phyloP scores from a whole-genome alignment of 2,329 filamentous ascomycete genomes.

The Xylariaceae sp. region DNA sequence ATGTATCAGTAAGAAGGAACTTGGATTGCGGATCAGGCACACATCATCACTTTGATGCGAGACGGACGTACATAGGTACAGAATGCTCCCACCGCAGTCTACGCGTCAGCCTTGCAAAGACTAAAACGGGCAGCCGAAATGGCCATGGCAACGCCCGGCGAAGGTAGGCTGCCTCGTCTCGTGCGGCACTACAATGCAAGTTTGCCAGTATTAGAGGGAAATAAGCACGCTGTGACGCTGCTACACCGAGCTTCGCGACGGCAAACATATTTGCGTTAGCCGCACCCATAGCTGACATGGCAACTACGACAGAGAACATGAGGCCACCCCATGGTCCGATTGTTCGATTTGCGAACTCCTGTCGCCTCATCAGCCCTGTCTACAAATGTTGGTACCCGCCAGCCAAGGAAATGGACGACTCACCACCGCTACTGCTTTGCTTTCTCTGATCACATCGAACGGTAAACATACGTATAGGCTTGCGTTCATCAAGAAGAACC shows the following conservation, averaged over 20 bases:
- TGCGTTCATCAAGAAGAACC: constrained; percentile 51
- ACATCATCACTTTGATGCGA: constrained; percentile 22
- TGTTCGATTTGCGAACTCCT: constrained; percentile 41
- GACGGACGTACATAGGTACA: constrained; percentile 32
- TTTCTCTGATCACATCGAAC: constrained; percentile 48
- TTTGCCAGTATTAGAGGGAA: constrained; percentile 38
- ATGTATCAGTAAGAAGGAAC: constrained; percentile 13
- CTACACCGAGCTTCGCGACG: constrained; percentile 49
- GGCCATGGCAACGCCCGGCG: constrained; percentile 29
- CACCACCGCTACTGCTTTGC: constrained; percentile 52
- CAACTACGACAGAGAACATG: constrained; percentile 48
- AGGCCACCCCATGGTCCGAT: constrained; percentile 48
- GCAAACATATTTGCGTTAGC: constrained; percentile 54
- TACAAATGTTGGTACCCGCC: constrained; percentile 26
- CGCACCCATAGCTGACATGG: constrained; percentile 49
- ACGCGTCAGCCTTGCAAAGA: constrained; percentile 35
- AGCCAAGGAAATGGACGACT: constrained; percentile 33
- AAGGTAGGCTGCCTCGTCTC: constrained; percentile 39
- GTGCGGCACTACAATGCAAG: constrained; percentile 36
- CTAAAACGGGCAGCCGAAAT: constrained; percentile 28
- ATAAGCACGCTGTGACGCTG: constrained; percentile 43
- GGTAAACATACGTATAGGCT: constrained; percentile 52
- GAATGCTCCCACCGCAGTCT: constrained; percentile 31
- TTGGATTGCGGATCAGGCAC: not conserved
- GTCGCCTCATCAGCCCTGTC: constrained; percentile 20